Evolutionary conservation across 352 stramenopile species (phyloP).

Genomic region (Phytophthora pisi): DNA sequence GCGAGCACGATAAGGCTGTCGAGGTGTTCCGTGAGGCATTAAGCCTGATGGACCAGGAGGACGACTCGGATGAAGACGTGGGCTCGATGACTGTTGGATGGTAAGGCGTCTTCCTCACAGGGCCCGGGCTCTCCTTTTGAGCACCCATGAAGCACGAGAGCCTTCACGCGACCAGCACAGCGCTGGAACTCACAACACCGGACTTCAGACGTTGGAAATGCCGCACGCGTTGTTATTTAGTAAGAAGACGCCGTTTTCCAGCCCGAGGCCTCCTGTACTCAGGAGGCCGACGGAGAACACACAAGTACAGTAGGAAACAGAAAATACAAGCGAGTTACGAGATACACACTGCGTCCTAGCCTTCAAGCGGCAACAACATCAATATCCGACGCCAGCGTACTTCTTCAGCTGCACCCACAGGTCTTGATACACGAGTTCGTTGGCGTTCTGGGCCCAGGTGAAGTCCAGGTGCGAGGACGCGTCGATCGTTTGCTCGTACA

Average conservation of each 20-base stretch:
- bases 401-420: conserved; percentile 47
- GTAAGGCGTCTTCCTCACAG: conserved; percentile 32
- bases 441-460: conserved; percentile 45
- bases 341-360: background rate
- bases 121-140: conserved; percentile 12
- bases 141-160: conserved; percentile 11
- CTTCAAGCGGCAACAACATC: background rate
- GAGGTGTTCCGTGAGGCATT: conserved; percentile 79
- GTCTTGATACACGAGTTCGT: conserved; percentile 51
- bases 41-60: conserved; percentile 63
- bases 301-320: conserved; percentile 41
- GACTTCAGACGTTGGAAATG: conserved; percentile 6
- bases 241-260: conserved; percentile 32
- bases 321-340: conserved; percentile 33
- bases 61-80: conserved; percentile 81
- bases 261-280: conserved; percentile 12
- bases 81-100: conserved; percentile 82
- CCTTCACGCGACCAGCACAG: conserved; percentile 24
- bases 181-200: conserved; percentile 22
- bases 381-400: conserved; percentile 48
- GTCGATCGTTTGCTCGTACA: conserved; percentile 41
- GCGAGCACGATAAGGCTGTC: conserved; percentile 79
- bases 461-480: conserved; percentile 61
- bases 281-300: conserved; percentile 18
- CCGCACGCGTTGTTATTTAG: conserved; percentile 47